phyloP scores from a whole-genome alignment of 257 asterid species.

The Dorcoceras hygrometricum region DNA sequence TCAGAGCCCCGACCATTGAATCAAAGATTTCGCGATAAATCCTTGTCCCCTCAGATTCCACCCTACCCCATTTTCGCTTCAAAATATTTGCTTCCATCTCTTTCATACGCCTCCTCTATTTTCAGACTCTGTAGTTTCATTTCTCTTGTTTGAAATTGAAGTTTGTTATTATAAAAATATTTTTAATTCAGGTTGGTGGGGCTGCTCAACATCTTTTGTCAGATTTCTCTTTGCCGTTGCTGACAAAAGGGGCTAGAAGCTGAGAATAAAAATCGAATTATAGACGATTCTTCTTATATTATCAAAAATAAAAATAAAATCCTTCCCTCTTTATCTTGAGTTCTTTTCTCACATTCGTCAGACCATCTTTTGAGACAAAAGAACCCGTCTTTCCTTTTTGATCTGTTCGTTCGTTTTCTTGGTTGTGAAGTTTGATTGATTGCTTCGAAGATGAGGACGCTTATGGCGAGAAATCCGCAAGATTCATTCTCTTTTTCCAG shows the following conservation, averaged over 20 bases:
- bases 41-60: slow-evolving; percentile 20
- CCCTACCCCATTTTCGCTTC: slow-evolving; percentile 1
- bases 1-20: slow-evolving; percentile 15
- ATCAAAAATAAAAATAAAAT: too few species aligned
- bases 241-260: slow-evolving; percentile 26
- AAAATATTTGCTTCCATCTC: background rate
- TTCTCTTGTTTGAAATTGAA: background rate
- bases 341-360: background rate
- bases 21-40: slow-evolving; percentile 17
- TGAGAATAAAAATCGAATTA: slow-evolving; percentile 15
- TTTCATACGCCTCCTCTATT: background rate
- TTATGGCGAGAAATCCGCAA: slow-evolving; percentile 54
- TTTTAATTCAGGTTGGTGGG: slow-evolving; percentile 49
- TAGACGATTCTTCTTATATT: too few species aligned
- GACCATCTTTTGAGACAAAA: slow-evolving; percentile 6
- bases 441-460: slow-evolving; percentile 48
- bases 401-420: slow-evolving; percentile 7
- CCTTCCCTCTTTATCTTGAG: background rate
- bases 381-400: slow-evolving; percentile 12
- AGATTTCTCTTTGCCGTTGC: slow-evolving; percentile 27
- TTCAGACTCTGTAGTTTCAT: background rate
- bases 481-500: slow-evolving; percentile 89
- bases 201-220: slow-evolving; percentile 72
- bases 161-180: slow-evolving; percentile 2
- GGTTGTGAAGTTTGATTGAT: slow-evolving; percentile 1